Evolutionary conservation across 208 protist species (phyloP).

Genomic region (Trypanosoma lewisi): DNA sequence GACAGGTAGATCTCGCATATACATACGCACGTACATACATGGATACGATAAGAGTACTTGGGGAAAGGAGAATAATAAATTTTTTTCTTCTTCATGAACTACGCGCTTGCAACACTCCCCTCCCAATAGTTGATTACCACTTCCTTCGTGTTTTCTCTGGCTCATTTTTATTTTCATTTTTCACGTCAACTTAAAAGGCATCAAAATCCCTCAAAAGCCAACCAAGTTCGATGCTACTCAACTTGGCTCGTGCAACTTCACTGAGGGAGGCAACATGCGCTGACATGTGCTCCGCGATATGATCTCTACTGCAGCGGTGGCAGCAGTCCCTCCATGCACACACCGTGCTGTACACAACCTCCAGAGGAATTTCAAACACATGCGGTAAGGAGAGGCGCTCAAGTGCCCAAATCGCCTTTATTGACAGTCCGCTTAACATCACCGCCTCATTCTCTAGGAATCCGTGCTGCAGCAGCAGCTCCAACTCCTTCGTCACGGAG

Average conservation of each 20-base stretch:
- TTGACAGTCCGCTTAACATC: background rate
- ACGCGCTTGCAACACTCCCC: too few species aligned
- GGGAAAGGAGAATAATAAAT: too few species aligned
- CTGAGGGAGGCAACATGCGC: background rate
- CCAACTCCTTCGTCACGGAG: conserved; percentile 55
- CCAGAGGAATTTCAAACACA: conserved; percentile 58
- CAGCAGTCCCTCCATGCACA: background rate
- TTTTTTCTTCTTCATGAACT: too few species aligned
- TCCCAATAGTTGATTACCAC: too few species aligned
- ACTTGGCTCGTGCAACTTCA: conserved; percentile 2
- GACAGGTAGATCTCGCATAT: too few species aligned
- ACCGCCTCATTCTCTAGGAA: background rate
- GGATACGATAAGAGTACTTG: too few species aligned
- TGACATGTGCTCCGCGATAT: background rate
- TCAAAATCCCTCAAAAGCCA: conserved; percentile 27
- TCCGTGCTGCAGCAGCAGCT: conserved; percentile 45
- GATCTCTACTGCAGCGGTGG: background rate
- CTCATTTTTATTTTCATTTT: too few species aligned
- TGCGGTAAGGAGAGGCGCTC: conserved; percentile 49
- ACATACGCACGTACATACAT: too few species aligned
- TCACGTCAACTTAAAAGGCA: conserved; percentile 1
- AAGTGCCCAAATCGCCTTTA: conserved; percentile 39
- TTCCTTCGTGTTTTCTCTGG: too few species aligned
- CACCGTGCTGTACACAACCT: conserved; percentile 37
- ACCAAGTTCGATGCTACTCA: conserved; percentile 22